Conservation (phyloP, 164 flowering plant species). For the Umbilicus rupestris region DNA sequence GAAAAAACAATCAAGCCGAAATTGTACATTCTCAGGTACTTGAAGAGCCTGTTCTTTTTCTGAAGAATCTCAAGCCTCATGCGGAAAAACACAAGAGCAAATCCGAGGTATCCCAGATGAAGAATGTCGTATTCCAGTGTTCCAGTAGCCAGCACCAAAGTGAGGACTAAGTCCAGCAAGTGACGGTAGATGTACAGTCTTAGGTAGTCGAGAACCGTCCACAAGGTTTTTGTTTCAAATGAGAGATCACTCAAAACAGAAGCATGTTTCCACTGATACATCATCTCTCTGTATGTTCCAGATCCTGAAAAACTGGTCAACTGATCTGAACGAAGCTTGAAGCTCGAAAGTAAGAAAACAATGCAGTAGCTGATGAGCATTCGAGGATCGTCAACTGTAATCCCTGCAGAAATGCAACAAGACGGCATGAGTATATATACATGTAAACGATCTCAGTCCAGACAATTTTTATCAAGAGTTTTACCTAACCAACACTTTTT, state of each 20-base stretch:
- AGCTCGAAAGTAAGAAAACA: slow-evolving; percentile 63
- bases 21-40: slow-evolving; percentile 63
- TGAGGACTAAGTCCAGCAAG: slow-evolving; percentile 64
- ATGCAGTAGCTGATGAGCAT: slow-evolving; percentile 63
- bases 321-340: slow-evolving; percentile 62
- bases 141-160: slow-evolving; percentile 64
- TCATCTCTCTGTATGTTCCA: slow-evolving; percentile 42
- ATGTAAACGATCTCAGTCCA: no score
- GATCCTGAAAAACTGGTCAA: slow-evolving; percentile 38
- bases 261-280: slow-evolving; percentile 51
- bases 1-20: slow-evolving; percentile 68
- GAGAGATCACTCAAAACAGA: slow-evolving; percentile 70
- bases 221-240: slow-evolving; percentile 68
- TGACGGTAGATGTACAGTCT: slow-evolving; percentile 75
- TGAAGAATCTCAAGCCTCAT: slow-evolving; percentile 66
- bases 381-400: slow-evolving; percentile 62
- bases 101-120: slow-evolving; percentile 80
- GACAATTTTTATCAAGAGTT: no score
- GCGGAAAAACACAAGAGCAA: slow-evolving; percentile 73
- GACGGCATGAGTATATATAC: no score
- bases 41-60: slow-evolving; percentile 64
- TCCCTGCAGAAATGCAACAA: slow-evolving; percentile 30
- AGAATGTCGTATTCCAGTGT: slow-evolving; percentile 79
- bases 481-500: slow-evolving; percentile 75
- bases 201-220: slow-evolving; percentile 76